Evolutionary conservation across 805 yeast genomes (phyloP), one percentile per base, ranked within the genome.

Genomic region (Nadsonia fulvescens): DNA sequence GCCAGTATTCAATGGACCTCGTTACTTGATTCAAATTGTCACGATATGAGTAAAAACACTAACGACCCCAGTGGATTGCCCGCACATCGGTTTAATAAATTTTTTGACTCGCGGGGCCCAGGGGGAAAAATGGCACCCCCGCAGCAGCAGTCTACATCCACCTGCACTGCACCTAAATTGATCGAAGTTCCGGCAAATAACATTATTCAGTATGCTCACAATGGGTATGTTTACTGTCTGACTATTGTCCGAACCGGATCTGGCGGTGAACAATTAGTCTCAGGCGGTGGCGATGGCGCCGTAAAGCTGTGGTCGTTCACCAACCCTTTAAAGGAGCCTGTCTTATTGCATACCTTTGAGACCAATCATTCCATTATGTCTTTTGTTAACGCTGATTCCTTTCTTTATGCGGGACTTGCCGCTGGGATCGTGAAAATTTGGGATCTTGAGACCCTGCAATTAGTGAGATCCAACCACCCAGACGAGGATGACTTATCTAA

Each of bases 231-330:
- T 8, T 82, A 83, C 46, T 27, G 25, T n/a, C 13, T 27, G 15
- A 15, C 15, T 5, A 18, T 20, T 8, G 29, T 27, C 14, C 22
- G 18, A 10, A 22, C n/a, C n/a, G n/a, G n/a, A 27, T 22, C 22
- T 27, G 16, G 29, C 22, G 13, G 21, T 24, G 29, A 27, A 27
- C 10, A 18, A 27, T 11, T 27, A 25, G 11, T 17, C 4, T 59
- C 77, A 3, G 86, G 91, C 14, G 92, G 93, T 26, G 96, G 96
- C 23, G 96, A 89, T 50, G 96, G 95, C 0, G 39, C 63, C 6
- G 65, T 75, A n/a, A 78, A 78, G 38, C 46, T 81, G 8, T 86
- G 96, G 96, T 63, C 66, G 0, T 39, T 69, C 14, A 35, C 39
- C 4, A 34, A 35, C 1, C 14, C 23, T 5, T 33, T 34, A 6